Conservation (phyloP, 1,139 yeast genomes). For the Geotrichum histeridarum region DNA sequence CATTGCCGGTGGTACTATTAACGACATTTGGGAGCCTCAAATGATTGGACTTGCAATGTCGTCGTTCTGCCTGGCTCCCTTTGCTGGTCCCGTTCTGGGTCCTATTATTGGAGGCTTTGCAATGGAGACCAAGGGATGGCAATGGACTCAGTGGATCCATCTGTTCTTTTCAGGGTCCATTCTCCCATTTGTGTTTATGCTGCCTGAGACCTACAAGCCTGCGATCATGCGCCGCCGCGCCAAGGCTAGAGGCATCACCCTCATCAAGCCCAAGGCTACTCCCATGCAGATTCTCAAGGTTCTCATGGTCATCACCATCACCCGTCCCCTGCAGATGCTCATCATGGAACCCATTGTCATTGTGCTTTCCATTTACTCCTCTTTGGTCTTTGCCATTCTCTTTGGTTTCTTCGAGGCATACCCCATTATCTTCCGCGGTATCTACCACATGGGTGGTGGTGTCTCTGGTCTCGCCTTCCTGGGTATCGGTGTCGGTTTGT, state of each 20-base stretch:
- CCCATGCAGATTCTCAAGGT: conserved; percentile 36
- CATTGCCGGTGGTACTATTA: conserved; percentile 77
- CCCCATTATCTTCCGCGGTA: conserved; percentile 25
- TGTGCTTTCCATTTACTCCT: conserved; percentile 22
- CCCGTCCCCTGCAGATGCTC: conserved; percentile 19
- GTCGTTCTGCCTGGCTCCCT: conserved; percentile 68
- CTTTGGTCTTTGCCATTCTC: conserved; percentile 20
- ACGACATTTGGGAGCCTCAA: conserved; percentile 66
- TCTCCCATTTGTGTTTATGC: conserved; percentile 46
- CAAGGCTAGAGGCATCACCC: conserved; percentile 49
- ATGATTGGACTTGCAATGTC: conserved; percentile 66
- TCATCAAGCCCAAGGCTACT: conserved; percentile 38
- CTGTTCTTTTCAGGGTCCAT: conserved; percentile 66
- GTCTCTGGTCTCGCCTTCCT: conserved; percentile 16
- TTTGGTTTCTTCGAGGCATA: conserved; percentile 29
- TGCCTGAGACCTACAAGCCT: conserved; percentile 70
- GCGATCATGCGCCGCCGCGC: conserved; percentile 56
- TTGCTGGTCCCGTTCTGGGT: conserved; percentile 77
- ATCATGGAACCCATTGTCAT: conserved; percentile 18
- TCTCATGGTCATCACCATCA: conserved; percentile 37
- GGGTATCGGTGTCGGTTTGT: conserved; percentile 33
- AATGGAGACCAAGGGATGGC: conserved; percentile 63
- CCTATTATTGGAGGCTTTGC: conserved; percentile 80
- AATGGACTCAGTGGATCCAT: conserved; percentile 75
- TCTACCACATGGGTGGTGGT: conserved; percentile 12